Conservation (phyloP, 352 stramenopile genomes). For the Aphanomyces invadans region DNA sequence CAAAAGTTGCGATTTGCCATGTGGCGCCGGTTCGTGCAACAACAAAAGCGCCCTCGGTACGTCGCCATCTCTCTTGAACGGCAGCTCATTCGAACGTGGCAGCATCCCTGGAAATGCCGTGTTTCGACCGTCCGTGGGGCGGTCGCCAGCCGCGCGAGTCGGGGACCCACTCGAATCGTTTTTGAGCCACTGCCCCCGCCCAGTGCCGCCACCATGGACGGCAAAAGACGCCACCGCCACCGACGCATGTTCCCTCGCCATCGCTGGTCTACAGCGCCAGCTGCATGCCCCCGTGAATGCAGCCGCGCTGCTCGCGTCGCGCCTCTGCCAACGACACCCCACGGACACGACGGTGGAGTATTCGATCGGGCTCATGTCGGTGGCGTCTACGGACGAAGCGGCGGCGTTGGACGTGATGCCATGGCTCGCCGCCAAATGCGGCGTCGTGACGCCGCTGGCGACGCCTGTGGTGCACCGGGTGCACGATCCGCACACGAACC, state of each 20-base stretch:
- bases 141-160: neutral
- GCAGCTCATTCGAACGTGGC: neutral
- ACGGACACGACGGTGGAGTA: neutral
- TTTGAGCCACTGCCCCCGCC: neutral
- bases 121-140: neutral
- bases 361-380: neutral
- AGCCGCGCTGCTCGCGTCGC: neutral
- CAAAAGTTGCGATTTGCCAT: constrained; percentile 20
- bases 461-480: neutral
- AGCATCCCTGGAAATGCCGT: neutral
- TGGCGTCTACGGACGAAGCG: neutral
- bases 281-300: neutral
- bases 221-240: neutral
- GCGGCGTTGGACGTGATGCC: neutral
- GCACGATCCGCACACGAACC: neutral
- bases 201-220: neutral
- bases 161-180: neutral
- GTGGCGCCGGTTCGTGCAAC: neutral
- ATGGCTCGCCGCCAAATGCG: constrained; percentile 6
- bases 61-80: neutral
- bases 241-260: neutral
- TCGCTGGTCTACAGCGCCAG: neutral
- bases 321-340: neutral
- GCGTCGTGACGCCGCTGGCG: no score
- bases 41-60: constrained; percentile 1